A percentile compares a stretch with the other conserved stretches of the same genome.
Conservation (phyloP, 805 yeast genomes). For the Wickerhamiella sorbophila region DNA sequence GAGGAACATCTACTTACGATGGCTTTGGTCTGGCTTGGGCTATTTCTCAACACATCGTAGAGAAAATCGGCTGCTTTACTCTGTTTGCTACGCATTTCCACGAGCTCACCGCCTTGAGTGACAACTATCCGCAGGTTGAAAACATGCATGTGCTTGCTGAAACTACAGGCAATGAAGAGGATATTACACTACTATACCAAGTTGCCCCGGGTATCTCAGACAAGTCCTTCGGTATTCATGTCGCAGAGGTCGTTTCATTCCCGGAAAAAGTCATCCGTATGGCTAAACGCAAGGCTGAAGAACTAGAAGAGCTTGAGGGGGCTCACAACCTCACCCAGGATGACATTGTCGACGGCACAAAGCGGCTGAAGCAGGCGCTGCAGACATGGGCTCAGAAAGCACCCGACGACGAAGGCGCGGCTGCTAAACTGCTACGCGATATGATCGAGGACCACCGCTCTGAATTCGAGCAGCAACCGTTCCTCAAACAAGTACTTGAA, state of each 20-base stretch:
- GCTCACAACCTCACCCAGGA: constrained; percentile 32
- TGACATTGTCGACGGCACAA: constrained; percentile 44
- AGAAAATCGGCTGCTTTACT: constrained; percentile 58
- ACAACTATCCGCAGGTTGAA: constrained; percentile 42
- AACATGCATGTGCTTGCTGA: constrained; percentile 92
- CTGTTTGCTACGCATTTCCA: constrained; percentile 96
- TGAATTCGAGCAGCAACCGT: constrained; percentile 12
- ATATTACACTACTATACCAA: constrained; percentile 74
- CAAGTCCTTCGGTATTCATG: constrained; percentile 95
- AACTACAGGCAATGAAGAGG: constrained; percentile 36
- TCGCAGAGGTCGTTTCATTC: constrained; percentile 88
- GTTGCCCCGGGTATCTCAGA: constrained; percentile 96
- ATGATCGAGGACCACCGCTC: constrained; percentile 3
- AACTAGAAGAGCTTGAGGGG: constrained; percentile 50
- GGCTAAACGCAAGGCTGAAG: constrained; percentile 91
- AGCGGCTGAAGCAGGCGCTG: constrained; percentile 31
- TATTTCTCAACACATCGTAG: constrained; percentile 72
- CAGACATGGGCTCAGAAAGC: constrained; percentile 25
- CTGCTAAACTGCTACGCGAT: constrained; percentile 7
- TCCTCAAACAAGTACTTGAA: constrained; percentile 7
- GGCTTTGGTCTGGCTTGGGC: constrained; percentile 98
- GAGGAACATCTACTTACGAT: constrained; percentile 89
- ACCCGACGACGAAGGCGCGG: constrained; percentile 10
- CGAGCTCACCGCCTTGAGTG: constrained; percentile 72
- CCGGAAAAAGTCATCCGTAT: constrained; percentile 79